phyloP scores from a whole-genome alignment of 257 asterid genomes.

The Capsicum baccatum region DNA sequence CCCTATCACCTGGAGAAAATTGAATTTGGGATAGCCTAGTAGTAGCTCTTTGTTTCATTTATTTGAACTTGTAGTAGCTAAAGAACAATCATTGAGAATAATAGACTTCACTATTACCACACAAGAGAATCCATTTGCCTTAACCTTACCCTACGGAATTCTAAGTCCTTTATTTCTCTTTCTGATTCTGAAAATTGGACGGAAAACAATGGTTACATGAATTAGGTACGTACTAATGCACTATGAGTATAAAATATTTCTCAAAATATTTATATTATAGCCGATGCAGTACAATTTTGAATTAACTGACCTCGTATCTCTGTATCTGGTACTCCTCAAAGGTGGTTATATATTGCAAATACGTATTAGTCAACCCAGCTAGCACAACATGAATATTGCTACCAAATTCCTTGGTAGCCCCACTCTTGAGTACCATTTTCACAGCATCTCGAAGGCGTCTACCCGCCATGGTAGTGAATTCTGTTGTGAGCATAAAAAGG shows the following conservation, averaged over 20 bases:
- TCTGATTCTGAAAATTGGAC: not conserved
- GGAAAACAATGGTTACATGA: not conserved
- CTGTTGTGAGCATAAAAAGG: slow-evolving; percentile 41
- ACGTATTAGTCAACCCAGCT: slow-evolving; percentile 93
- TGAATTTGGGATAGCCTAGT: too few species aligned
- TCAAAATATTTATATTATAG: not conserved
- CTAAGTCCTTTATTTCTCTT: not conserved
- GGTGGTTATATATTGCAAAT: slow-evolving; percentile 90
- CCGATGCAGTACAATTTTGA: not conserved
- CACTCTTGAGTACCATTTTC: slow-evolving; percentile 54
- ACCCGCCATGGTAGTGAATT: slow-evolving; percentile 98
- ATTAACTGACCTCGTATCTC: slow-evolving; percentile 88
- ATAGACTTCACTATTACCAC: not conserved
- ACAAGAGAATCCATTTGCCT: slow-evolving; percentile 6
- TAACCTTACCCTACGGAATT: not conserved
- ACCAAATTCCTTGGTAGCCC: slow-evolving; percentile 54
- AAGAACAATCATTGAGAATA: not conserved
- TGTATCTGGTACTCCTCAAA: slow-evolving; percentile 91
- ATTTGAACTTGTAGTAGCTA: too few species aligned
- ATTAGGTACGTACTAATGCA: not conserved
- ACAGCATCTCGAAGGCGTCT: slow-evolving; percentile 97
- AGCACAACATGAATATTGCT: slow-evolving; percentile 77
- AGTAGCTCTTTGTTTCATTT: too few species aligned
- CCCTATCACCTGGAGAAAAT: too few species aligned
- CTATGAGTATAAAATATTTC: not conserved